phyloP scores from a whole-genome alignment of 306 rosid genomes.

The Rubus idaeus region DNA sequence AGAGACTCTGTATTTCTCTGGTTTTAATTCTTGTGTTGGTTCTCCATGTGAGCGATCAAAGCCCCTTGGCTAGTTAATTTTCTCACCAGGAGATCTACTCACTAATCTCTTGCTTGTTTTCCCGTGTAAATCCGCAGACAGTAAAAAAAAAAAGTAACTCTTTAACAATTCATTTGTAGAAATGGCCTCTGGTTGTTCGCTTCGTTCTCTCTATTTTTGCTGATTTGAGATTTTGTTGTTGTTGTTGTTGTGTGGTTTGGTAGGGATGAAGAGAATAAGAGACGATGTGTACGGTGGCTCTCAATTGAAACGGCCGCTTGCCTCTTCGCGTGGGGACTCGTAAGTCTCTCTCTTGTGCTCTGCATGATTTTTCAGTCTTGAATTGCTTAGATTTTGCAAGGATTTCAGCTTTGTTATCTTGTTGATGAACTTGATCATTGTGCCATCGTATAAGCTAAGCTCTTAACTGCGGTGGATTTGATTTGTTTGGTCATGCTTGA shows the following conservation, averaged over 20 bases:
- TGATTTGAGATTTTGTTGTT: background rate
- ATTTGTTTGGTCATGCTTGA: constrained; percentile 13
- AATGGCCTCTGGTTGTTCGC: background rate
- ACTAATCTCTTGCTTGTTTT: constrained; percentile 12
- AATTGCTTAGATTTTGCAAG: constrained; percentile 8
- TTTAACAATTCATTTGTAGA: background rate
- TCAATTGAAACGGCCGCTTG: constrained; percentile 67
- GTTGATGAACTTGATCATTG: constrained; percentile 13
- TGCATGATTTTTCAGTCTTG: constrained; percentile 12
- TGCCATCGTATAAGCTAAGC: constrained; percentile 3
- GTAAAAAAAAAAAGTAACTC: constrained; percentile 8
- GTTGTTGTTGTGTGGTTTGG: background rate
- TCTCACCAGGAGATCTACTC: constrained; percentile 27
- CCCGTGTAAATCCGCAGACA: background rate
- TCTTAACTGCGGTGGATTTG: constrained; percentile 6
- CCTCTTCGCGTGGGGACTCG: constrained; percentile 70
- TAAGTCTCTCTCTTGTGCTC: constrained; percentile 26
- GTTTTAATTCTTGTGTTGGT: background rate
- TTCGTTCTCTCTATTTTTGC: background rate
- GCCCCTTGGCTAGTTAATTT: background rate
- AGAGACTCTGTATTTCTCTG: background rate
- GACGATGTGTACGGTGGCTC: constrained; percentile 57
- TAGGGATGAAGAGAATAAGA: constrained; percentile 66
- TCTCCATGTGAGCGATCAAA: constrained; percentile 19
- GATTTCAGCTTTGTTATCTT: background rate